A percentile compares a stretch with the other conserved stretches of the same genome.
Conservation (phyloP, 2,329 filamentous ascomycete species). For the Xylariaceae sp. region DNA sequence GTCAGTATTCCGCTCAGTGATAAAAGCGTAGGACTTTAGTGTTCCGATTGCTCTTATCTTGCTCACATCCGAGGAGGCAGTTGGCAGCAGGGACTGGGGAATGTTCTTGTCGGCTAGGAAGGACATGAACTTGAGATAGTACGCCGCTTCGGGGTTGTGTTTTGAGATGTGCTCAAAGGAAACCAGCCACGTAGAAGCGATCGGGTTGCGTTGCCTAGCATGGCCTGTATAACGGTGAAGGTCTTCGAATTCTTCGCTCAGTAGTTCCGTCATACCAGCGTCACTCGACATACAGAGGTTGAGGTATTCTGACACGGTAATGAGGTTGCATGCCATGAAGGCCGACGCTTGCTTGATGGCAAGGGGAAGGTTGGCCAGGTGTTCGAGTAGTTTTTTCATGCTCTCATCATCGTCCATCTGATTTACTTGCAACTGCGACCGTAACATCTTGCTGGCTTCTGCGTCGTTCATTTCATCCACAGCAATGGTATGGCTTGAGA, state of each 20-base stretch:
- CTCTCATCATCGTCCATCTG: constrained; percentile 3
- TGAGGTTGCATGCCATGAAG: constrained; percentile 29
- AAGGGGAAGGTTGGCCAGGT: constrained; percentile 32
- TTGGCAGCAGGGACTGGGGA: constrained; percentile 1
- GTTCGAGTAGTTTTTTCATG: constrained; percentile 26
- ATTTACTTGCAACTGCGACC: background rate
- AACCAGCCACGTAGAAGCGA: constrained; percentile 7
- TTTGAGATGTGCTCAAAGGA: constrained; percentile 5
- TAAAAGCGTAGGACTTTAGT: constrained; percentile 7
- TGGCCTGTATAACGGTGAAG: constrained; percentile 26
- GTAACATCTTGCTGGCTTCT: background rate
- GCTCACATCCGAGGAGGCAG: background rate
- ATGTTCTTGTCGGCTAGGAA: constrained; percentile 22
- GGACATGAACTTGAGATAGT: constrained; percentile 24
- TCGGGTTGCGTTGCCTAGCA: background rate
- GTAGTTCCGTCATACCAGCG: constrained; percentile 18
- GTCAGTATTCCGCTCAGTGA: background rate
- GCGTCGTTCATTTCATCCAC: background rate
- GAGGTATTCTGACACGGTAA: constrained; percentile 28
- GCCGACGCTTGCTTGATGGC: constrained; percentile 35
- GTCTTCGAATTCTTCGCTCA: constrained; percentile 33
- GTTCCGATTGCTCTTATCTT: constrained; percentile 1
- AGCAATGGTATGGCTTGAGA: background rate
- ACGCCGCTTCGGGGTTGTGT: background rate
- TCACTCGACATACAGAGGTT: constrained; percentile 23